Conservation (phyloP, 257 asterid species). For the Solanum sparsipilum region DNA sequence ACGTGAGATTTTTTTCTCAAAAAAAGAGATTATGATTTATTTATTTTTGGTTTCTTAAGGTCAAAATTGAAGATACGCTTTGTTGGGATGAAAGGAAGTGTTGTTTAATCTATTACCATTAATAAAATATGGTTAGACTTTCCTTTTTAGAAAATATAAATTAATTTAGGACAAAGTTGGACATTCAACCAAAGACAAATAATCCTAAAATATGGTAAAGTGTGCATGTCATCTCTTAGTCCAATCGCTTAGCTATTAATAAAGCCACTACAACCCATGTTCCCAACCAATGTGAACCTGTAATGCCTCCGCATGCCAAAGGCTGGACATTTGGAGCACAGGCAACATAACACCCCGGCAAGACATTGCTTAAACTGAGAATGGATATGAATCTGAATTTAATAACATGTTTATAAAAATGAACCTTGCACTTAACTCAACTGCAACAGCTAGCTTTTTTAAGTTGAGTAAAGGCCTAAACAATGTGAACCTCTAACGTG, state of each 20-base stretch:
- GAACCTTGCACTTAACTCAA: background rate
- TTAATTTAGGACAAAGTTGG: background rate
- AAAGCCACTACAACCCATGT: background rate
- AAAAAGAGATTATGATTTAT: background rate
- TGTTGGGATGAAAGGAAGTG: background rate
- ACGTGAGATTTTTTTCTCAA: background rate
- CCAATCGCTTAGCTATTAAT: background rate
- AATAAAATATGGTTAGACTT: background rate
- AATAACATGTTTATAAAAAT: background rate
- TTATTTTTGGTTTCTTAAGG: background rate
- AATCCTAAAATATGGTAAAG: background rate
- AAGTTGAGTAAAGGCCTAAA: background rate
- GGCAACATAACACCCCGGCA: background rate
- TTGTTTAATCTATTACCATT: background rate
- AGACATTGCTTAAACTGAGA: background rate
- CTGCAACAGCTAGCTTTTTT: background rate
- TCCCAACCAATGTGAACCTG: background rate
- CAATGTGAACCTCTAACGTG: background rate
- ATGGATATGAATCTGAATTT: background rate
- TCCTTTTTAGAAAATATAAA: background rate
- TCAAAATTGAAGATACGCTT: background rate
- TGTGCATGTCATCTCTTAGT: background rate
- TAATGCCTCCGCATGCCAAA: background rate
- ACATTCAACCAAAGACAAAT: background rate
- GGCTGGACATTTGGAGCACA: background rate